These are phyloP conservation scores for Calonectria pseudoturangicola DNA, from an alignment of 2,329 filamentous ascomycete genomes.

Conservation along the genomic window DNA sequence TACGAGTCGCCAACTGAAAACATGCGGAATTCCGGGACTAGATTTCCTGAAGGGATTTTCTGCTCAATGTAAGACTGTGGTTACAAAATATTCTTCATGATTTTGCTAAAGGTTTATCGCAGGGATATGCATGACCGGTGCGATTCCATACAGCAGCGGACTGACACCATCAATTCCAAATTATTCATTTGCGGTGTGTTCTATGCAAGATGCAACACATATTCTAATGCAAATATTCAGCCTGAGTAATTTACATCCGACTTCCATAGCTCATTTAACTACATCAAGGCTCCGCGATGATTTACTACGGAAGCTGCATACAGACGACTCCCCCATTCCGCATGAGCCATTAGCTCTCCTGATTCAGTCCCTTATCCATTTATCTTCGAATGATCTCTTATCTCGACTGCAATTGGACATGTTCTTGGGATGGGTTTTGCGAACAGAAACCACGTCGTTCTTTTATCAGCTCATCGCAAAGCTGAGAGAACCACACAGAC, in stretches of 20 bases:
- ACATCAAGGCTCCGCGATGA: neutral
- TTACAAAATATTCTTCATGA: neutral
- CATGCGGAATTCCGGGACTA: neutral
- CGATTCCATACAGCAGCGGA: neutral
- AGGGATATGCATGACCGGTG: neutral
- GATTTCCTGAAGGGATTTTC: neutral
- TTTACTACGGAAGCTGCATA: neutral
- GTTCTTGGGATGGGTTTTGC: neutral
- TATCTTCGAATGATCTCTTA: neutral
- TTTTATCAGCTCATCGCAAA: neutral
- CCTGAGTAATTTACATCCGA: rapidly evolving
- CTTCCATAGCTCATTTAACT: no score
- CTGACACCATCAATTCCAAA: neutral
- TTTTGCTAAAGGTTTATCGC: neutral
- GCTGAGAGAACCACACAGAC: neutral
- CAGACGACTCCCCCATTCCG: neutral
- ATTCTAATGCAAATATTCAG: neutral
- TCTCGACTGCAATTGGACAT: neutral
- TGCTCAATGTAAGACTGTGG: neutral
- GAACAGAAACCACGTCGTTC: neutral
- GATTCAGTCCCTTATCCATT: neutral
- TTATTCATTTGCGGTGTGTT: neutral
- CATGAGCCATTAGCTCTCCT: neutral
- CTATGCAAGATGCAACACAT: neutral
- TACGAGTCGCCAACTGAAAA: neutral